Percentiles rank a stretch among this genome's conserved stretches.
Conservation (phyloP, 2,329 filamentous ascomycete genomes). For the Myriosclerotinia scirpicola region DNA sequence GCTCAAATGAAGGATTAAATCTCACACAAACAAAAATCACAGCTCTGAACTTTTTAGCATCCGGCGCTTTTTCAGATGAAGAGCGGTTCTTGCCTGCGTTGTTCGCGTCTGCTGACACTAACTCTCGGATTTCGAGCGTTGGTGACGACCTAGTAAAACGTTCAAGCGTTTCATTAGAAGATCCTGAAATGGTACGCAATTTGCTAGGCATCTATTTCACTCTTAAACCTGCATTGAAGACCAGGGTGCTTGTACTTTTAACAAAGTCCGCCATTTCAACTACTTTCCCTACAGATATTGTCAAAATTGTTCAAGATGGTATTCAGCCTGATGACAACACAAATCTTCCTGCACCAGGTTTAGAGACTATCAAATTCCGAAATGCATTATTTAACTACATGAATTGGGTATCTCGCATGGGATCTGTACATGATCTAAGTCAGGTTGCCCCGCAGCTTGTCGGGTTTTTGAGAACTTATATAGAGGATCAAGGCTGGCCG, state of each 20-base stretch:
- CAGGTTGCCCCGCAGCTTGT: conserved; percentile 69
- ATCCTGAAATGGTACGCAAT: conserved; percentile 58
- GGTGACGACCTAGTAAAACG: conserved; percentile 88
- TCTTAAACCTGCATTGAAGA: conserved; percentile 71
- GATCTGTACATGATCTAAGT: conserved; percentile 58
- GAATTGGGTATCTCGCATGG: conserved; percentile 80
- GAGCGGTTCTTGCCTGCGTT: conserved; percentile 83
- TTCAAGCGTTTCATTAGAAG: conserved; percentile 71
- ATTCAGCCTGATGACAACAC: conserved; percentile 49
- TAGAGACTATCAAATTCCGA: conserved; percentile 74
- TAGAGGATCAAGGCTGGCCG: conserved; percentile 83
- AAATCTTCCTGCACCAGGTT: conserved; percentile 39
- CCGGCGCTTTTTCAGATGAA: conserved; percentile 78
- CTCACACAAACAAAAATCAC: conserved; percentile 69
- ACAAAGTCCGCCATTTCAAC: conserved; percentile 76
- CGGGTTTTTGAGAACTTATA: conserved; percentile 67
- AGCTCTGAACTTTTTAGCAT: conserved; percentile 71
- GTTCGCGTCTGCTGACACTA: conserved; percentile 78
- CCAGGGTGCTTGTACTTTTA: conserved; percentile 72
- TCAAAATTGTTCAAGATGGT: conserved; percentile 67
- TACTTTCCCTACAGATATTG: conserved; percentile 65
- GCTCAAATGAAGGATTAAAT: conserved; percentile 60
- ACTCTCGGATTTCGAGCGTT: conserved; percentile 77
- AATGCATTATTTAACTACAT: conserved; percentile 83
- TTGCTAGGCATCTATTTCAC: conserved; percentile 74